phyloP scores from a whole-genome alignment of 768 basidiomycete genomes.

The Pisolithus orientalis region DNA sequence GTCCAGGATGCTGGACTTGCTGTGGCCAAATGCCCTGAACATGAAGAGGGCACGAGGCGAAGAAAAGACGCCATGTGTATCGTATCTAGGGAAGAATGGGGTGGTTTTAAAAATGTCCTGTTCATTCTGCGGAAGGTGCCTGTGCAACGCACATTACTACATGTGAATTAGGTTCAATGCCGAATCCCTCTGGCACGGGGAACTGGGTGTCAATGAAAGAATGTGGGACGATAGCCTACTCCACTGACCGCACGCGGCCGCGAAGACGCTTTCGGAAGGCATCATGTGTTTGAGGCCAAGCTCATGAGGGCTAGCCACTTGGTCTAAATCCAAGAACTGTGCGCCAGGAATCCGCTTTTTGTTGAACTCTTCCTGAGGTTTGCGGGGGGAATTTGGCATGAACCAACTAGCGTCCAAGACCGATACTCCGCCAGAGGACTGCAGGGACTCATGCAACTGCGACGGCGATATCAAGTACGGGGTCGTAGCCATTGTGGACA shows the following conservation, averaged over 20 bases:
- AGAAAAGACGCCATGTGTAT: slow-evolving; percentile 86
- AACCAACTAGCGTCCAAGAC: slow-evolving; percentile 85
- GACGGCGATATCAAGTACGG: slow-evolving; percentile 51
- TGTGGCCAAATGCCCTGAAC: slow-evolving; percentile 89
- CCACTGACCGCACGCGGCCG: slow-evolving; percentile 69
- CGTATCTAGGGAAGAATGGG: slow-evolving; percentile 53
- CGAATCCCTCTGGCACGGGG: slow-evolving; percentile 50
- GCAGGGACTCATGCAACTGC: slow-evolving; percentile 34
- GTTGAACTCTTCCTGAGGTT: slow-evolving; percentile 62
- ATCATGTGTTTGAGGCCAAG: slow-evolving; percentile 94
- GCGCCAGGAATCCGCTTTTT: slow-evolving; percentile 65
- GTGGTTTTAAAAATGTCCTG: slow-evolving; percentile 3
- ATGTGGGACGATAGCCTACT: slow-evolving; percentile 1
- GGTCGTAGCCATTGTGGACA: slow-evolving; percentile 33
- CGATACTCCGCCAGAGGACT: slow-evolving; percentile 24
- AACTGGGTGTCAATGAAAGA: slow-evolving; percentile 4
- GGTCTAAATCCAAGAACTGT: slow-evolving; percentile 74
- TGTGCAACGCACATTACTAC: slow-evolving; percentile 64
- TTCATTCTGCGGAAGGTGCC: slow-evolving; percentile 1
- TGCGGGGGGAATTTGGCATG: slow-evolving; percentile 84
- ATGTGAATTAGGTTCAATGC: slow-evolving; percentile 67
- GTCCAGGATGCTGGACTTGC: slow-evolving; percentile 79
- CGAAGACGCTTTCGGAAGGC: slow-evolving; percentile 66
- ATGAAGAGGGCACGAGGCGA: slow-evolving; percentile 91
- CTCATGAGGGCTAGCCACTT: slow-evolving; percentile 65